Percentiles rank a stretch among this genome's conserved stretches.
These are phyloP conservation scores for Triglochin maritima DNA, from an alignment of 106 monocot species.

Conservation along the genomic window DNA sequence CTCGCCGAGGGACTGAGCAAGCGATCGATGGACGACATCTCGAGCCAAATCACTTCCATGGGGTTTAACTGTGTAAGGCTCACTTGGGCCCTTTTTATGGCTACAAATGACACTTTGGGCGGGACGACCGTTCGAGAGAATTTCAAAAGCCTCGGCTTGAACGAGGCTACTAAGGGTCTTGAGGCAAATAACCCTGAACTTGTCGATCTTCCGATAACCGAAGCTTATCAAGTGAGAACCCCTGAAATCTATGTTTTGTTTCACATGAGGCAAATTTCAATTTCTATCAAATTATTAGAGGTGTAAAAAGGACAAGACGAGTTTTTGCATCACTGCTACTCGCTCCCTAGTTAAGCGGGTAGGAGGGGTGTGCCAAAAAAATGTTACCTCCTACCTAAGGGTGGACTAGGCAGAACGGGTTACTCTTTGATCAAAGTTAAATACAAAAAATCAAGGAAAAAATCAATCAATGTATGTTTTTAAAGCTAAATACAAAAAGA, in stretches of 20 bases:
- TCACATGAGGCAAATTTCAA: no score
- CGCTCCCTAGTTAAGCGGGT: no score
- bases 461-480: no score
- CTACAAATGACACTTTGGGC: conserved; percentile 24
- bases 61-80: conserved; percentile 69
- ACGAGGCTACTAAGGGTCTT: conserved; percentile 28
- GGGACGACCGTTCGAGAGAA: conserved; percentile 32
- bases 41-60: conserved; percentile 31
- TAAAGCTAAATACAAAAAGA: no score
- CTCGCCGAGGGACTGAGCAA: conserved; percentile 43
- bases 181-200: conserved; percentile 36
- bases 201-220: conserved; percentile 38
- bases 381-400: no score
- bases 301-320: no score
- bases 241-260: neutral
- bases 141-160: conserved; percentile 34
- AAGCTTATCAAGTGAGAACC: conserved; percentile 11
- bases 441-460: no score
- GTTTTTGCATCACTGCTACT: no score
- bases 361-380: no score
- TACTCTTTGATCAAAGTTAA: no score
- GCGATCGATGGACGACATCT: conserved; percentile 39
- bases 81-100: conserved; percentile 55
- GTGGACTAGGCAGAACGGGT: no score
- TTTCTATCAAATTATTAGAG: no score